These are phyloP conservation scores for Amphicarpaea edgeworthii DNA, from an alignment of 306 rosid species.

Conservation along the genomic window DNA sequence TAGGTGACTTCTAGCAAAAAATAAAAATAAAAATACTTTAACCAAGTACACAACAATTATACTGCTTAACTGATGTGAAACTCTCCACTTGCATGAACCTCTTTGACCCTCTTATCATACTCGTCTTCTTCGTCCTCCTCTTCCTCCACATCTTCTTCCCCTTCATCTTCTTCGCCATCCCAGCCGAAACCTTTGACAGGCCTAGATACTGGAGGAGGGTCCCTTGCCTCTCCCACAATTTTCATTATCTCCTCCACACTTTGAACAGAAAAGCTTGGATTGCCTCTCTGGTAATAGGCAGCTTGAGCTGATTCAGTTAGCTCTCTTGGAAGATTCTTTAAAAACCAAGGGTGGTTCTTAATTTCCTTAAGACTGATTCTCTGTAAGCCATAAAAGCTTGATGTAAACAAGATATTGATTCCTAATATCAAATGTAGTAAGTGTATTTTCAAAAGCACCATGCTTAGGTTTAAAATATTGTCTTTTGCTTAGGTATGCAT, in stretches of 20 bases:
- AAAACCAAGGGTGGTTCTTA: conserved; percentile 84
- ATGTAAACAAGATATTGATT: conserved; percentile 18
- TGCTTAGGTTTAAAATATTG: background rate
- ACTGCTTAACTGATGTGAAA: conserved; percentile 63
- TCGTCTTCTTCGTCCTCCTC: conserved; percentile 75
- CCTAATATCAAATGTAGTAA: conserved; percentile 29
- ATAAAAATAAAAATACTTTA: conserved; percentile 25
- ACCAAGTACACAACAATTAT: conserved; percentile 46
- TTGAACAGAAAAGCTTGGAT: conserved; percentile 73
- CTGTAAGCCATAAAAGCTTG: conserved; percentile 50
- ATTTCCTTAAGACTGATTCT: conserved; percentile 78
- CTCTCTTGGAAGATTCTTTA: conserved; percentile 91
- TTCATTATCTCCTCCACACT: conserved; percentile 82
- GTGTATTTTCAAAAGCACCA: conserved; percentile 28
- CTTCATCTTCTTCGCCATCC: conserved; percentile 71
- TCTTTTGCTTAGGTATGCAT: background rate
- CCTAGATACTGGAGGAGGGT: conserved; percentile 69
- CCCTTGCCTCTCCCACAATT: conserved; percentile 85
- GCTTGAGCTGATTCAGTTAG: conserved; percentile 79
- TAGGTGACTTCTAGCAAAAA: conserved; percentile 47
- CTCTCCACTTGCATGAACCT: conserved; percentile 86
- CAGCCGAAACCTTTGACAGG: conserved; percentile 70
- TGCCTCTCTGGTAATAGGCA: conserved; percentile 69
- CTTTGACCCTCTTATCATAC: conserved; percentile 83
- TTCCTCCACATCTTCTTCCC: conserved; percentile 53